A percentile compares a stretch with the other conserved stretches of the same genome.
phyloP scores from a whole-genome alignment of 139 green algal genomes.

The Auxenochlorella protothecoides region DNA sequence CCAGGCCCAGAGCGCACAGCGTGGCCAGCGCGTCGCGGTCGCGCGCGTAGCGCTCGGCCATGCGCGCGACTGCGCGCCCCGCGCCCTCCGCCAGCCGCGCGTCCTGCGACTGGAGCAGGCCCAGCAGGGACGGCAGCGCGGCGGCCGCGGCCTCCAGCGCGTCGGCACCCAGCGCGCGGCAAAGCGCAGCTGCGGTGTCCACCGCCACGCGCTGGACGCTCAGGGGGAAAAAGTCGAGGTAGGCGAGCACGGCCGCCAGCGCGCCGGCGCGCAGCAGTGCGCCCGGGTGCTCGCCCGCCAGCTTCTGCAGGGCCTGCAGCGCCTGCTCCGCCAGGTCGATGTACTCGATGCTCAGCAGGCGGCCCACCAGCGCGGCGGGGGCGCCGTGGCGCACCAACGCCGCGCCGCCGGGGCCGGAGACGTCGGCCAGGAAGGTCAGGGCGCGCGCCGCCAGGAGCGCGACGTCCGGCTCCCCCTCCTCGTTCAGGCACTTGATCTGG shows the following conservation, averaged over 20 bases:
- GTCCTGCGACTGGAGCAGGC: constrained; percentile 71
- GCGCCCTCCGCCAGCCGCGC: constrained; percentile 82
- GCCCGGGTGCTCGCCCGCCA: constrained; percentile 75
- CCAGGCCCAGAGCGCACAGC: constrained; percentile 55
- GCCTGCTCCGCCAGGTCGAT: constrained; percentile 95
- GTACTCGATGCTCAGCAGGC: constrained; percentile 92
- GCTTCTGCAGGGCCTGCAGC: constrained; percentile 89
- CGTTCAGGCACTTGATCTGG: constrained; percentile 65
- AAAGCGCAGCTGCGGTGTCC: constrained; percentile 85
- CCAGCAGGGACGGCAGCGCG: constrained; percentile 75
- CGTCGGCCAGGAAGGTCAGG: constrained; percentile 85
- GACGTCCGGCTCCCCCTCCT: constrained; percentile 84
- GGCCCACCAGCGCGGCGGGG: constrained; percentile 64
- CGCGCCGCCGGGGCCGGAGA: constrained; percentile 56
- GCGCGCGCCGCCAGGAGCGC: constrained; percentile 88
- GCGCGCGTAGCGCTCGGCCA: constrained; percentile 54
- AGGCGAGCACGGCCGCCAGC: constrained; percentile 80
- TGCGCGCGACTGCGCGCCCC: constrained; percentile 68
- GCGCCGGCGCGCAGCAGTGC: constrained; percentile 64
- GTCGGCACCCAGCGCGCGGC: constrained; percentile 38
- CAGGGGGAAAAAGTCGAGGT: constrained; percentile 88
- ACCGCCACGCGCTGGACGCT: constrained; percentile 83
- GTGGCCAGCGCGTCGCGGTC: constrained; percentile 38
- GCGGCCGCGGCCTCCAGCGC: constrained; percentile 43
- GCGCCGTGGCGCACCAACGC: constrained; percentile 82